Base-by-base conservation (phyloP, 768 basidiomycete genomes). In the Tulasnella sp. region DNA sequence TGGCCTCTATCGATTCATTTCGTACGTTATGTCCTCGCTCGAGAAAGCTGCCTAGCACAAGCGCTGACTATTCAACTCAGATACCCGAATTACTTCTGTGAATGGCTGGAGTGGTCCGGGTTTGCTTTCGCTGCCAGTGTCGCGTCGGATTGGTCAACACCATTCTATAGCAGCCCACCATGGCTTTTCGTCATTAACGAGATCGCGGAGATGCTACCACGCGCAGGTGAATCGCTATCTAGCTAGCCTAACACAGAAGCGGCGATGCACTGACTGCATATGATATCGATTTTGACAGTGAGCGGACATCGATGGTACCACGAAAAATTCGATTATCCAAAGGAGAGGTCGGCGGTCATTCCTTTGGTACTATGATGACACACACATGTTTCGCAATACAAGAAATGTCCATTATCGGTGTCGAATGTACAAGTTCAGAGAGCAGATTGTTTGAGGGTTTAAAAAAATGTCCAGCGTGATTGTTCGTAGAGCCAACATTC, bases 81-180 rank as follows among this genome's bases (percentile, higher is more conserved):
- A 17, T 94, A 84, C 72, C 94, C 94, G 9, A 92, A 96, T 70
- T 98, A 97, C 72, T 73, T 91, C 19, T 91, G 85, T 71, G 94
- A 97, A 68, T 98, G 94, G 94, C 60, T 85, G 57, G 94, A 98
- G 71, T 98, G 93, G 92, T 64, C 81, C 9, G 91, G 87, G 7
- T 97, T 85, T 69, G 85, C 89, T 1, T 68, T 96, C 41, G 87
- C 88, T 4, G 79, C 87, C 2, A 80, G 4, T 80, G 83, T 0
- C 7, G 76, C 0, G 80, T 77, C 65, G n/a, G 60, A 2, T 60
- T 65, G 15, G 41, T 69, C 52, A 38, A 55, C 57, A 53, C 21
- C 53, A 21, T n/a, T 55, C 58, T 44, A 49, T 41, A 69, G 80
- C 12, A 74, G 80, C 5, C 88, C 92, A 0, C 87, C 91, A 1